Base-by-base conservation (phyloP, 164 flowering plant species). In the Umbellularia californica region DNA sequence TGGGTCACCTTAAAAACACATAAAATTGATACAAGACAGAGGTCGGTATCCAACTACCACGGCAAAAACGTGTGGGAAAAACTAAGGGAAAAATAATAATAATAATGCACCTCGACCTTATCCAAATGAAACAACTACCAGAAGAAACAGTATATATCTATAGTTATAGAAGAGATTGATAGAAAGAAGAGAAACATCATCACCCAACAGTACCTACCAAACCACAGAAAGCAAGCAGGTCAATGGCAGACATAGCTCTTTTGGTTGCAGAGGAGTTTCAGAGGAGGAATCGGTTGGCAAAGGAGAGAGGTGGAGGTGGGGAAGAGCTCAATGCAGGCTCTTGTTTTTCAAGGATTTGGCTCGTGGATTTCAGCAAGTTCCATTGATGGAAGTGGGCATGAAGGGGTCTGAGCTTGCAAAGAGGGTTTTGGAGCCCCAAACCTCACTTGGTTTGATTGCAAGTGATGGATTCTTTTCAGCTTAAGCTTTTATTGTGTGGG, bases 201-300 rank as follows among this genome's bases (percentile, higher is more conserved):
- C 47, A 35, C 9, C 47, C 47, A 35, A 35, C 5, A 30, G 33
- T 35, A 35, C 10, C 10, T 5, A 35, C 47, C 47, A 35, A 35
- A 35, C 47, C 47, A 35, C 10, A 6, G 1, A 35, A 35, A 35
- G 47, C 47, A 6, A 35, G 47, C 47, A 35, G 47, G 47, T 35
- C 47, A 20, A 90, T 90, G 95, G 83, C 95, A 15, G 92, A 91
- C 65, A 91, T 91, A 52, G 92, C 92, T 51, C 84, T 88, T 35
- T 67, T 91, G 78, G 90, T 91, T 14, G 89, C 88, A 41, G 92
- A 91, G 81, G 95, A 91, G 83, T 89, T 88, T 51, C 92, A 90
- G 83, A 87, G 92, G 84, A 87, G 90, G 82, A 73, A 81, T 22
- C 84, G 35, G 1, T 65, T 73, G 70, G 75, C 50, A 24, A 51